Evolutionary conservation across 371 early-diverging fungal genomes (phyloP).

Genomic region (Mortierella sp.): DNA sequence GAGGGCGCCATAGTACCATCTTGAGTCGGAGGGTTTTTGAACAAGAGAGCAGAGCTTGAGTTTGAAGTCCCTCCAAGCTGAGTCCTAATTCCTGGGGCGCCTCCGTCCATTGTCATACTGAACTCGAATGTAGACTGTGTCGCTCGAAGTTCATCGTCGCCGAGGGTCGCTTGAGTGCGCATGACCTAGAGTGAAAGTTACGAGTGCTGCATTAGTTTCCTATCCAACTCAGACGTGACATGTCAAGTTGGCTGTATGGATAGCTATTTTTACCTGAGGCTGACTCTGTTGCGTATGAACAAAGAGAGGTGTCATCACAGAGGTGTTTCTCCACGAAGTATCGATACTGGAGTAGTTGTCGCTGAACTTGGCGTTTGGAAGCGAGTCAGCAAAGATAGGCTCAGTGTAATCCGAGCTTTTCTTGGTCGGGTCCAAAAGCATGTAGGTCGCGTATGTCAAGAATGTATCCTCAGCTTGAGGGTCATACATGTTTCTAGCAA

Average conservation of each 20-base stretch:
- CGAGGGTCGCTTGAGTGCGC: conserved; percentile 18
- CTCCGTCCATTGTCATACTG: conserved; percentile 61
- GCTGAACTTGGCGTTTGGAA: conserved; percentile 75
- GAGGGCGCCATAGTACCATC: conserved; percentile 18
- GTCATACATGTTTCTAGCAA: conserved; percentile 68
- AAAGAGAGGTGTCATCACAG: conserved; percentile 81
- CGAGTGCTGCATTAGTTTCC: background rate
- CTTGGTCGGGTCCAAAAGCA: conserved; percentile 72
- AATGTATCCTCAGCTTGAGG: conserved; percentile 76
- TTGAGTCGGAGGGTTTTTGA: conserved; percentile 22
- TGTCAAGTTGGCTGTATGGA: background rate
- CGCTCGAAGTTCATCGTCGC: conserved; percentile 60
- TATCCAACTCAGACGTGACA: background rate
- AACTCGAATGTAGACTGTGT: conserved; percentile 71
- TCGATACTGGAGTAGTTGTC: conserved; percentile 66
- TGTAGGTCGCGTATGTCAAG: conserved; percentile 69
- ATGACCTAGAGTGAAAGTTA: conserved; percentile 15
- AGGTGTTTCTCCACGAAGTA: conserved; percentile 70
- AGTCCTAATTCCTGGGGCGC: conserved; percentile 42
- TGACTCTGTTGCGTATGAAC: conserved; percentile 66
- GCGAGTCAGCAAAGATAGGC: conserved; percentile 70
- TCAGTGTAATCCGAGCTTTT: conserved; percentile 70
- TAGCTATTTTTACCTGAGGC: conserved; percentile 26
- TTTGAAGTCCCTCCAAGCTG: conserved; percentile 41
- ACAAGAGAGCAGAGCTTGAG: conserved; percentile 40